Base-by-base conservation (phyloP, 805 yeast genomes). In the Komagataella mondaviorum region DNA sequence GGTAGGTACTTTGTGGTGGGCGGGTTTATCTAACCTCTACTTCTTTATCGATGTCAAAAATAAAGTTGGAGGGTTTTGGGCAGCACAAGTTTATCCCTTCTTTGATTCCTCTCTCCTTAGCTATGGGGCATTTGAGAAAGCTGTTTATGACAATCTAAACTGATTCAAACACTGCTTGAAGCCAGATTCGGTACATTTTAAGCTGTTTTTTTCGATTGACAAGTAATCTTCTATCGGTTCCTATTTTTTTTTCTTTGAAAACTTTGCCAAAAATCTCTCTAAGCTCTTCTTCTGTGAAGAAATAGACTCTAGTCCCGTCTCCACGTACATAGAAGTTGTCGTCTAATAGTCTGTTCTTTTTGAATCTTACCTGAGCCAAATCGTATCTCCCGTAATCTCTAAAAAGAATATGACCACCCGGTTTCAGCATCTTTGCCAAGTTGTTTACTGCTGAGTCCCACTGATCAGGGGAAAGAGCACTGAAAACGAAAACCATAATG, bases 351-450 rank as follows among this genome's bases (percentile, higher is more conserved):
- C 98, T 77, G 48, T 87, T 85, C 64, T 85, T 86, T 67, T 93
- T 93, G 71, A 91, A 89, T 59, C 99, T 70, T 51, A 93, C 84
- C 63, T 93, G 99, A 0, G 99, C 96, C 66, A 93, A 71, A 67
- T 93, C 99, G 62, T 91, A 93, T 56, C 97, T 77, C 2, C 97
- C 98, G 63, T 93, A 93, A 65, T 93, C 99, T 63, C 99, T 73
- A 65, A 93, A 87, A 47, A 91, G 72, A 43, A 93, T 81, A 56
- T 79, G 77, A 14, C 98, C 98, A 24, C 97, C 97, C 2, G 98
- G 98, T 63, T 89, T 91, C 69, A 93, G 72, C 23, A 87, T 66
- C 58, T 80, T 83, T 48, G 72, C 63, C 56, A 90, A 65, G 63
- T 93, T 93, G 10, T 66, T 63, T 44, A 91, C 72, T 0, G 98